Percentiles rank a stretch among this genome's conserved stretches.
phyloP scores from a whole-genome alignment of 176 grass and related monocot genomes.

The Chloris gayana region DNA sequence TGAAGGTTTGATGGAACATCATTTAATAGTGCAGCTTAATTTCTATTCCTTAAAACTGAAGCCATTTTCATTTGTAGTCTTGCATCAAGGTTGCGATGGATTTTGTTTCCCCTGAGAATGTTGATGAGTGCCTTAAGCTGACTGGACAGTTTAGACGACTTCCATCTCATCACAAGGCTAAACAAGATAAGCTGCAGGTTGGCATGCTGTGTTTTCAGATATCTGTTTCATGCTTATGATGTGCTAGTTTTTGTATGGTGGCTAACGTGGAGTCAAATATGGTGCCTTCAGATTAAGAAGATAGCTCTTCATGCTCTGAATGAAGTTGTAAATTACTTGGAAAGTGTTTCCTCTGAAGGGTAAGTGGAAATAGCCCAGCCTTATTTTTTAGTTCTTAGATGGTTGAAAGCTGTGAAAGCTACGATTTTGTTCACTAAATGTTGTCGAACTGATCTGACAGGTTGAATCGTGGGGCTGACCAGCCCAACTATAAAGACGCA shows the following conservation, averaged over 20 bases:
- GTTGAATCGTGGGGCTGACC: background rate
- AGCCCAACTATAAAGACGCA: background rate
- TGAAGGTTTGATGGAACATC: conserved; percentile 56
- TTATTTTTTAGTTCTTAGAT: background rate
- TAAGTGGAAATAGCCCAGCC: background rate
- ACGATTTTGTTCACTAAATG: background rate
- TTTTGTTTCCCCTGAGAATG: conserved; percentile 86
- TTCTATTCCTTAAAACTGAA: conserved; percentile 6
- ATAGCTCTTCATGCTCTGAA: conserved; percentile 68
- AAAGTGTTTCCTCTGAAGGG: conserved; percentile 15
- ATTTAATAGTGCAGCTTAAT: background rate
- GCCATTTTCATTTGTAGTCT: conserved; percentile 51
- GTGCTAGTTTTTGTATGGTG: background rate
- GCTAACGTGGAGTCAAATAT: background rate
- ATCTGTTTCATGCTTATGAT: background rate
- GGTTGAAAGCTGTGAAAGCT: background rate
- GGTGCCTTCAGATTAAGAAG: conserved; percentile 67
- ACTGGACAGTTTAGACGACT: conserved; percentile 72
- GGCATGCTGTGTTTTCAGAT: background rate
- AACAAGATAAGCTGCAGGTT: conserved; percentile 90
- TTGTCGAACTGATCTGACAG: conserved; percentile 3
- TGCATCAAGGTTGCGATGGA: conserved; percentile 92
- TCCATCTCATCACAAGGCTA: conserved; percentile 69
- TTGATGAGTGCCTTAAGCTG: conserved; percentile 63
- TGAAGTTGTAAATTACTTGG: conserved; percentile 46